Conservation (phyloP, 495 filamentous ascomycete genomes). For the Neurospora sp. region DNA sequence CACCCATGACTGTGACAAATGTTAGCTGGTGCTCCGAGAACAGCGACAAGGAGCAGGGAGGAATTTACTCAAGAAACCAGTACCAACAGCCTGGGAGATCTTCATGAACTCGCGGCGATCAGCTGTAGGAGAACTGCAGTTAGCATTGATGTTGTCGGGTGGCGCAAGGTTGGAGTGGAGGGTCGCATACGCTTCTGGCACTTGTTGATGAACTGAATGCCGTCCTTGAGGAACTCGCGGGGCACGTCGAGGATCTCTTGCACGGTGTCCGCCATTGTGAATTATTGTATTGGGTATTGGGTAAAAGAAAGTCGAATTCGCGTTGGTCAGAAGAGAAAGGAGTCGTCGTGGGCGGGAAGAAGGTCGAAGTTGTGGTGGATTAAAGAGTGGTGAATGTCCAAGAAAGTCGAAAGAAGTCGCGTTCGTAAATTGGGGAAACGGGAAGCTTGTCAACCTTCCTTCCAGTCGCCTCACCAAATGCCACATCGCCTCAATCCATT, state of each 20-base stretch:
- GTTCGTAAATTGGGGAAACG: background rate
- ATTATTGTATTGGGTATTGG: background rate
- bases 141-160: conserved; percentile 10
- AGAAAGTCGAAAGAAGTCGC: background rate
- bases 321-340: background rate
- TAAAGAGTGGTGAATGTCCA: background rate
- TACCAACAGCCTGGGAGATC: conserved; percentile 91
- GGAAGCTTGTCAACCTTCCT: background rate
- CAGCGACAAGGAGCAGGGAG: background rate
- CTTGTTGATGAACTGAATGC: conserved; percentile 69
- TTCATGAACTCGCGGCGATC: conserved; percentile 86
- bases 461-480: background rate
- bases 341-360: background rate
- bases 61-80: conserved; percentile 34
- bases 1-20: conserved; percentile 17
- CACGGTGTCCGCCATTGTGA: conserved; percentile 61
- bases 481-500: background rate
- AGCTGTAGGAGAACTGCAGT: conserved; percentile 25
- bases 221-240: conserved; percentile 71
- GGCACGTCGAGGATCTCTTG: conserved; percentile 75
- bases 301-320: background rate
- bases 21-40: conserved; percentile 1
- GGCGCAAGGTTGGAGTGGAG: background rate
- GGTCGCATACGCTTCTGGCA: conserved; percentile 67
- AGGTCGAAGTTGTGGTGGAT: background rate